Conservation (phyloP, 2,329 filamentous ascomycete genomes). For the Epichloe glyceriae region DNA sequence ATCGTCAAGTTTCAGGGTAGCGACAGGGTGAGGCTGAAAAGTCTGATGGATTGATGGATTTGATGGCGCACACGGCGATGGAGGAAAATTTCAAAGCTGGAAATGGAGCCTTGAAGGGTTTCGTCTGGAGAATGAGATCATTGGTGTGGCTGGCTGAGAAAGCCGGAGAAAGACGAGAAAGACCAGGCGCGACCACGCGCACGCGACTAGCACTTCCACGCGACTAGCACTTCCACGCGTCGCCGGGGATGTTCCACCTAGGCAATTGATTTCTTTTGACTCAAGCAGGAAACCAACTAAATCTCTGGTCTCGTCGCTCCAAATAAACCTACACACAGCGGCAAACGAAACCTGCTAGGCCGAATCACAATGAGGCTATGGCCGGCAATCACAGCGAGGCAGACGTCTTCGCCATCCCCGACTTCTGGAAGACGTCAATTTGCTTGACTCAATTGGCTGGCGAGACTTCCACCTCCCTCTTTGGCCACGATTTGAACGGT, state of each 20-base stretch:
- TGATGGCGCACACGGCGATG: background rate
- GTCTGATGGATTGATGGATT: background rate
- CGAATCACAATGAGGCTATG: constrained; percentile 15
- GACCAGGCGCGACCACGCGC: too few species aligned
- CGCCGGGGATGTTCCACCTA: too few species aligned
- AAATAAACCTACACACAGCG: too few species aligned
- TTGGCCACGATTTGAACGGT: constrained; percentile 27
- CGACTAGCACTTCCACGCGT: too few species aligned
- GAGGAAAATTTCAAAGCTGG: background rate
- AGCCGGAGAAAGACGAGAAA: too few species aligned
- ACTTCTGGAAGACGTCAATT: constrained; percentile 44
- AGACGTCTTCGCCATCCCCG: constrained; percentile 50
- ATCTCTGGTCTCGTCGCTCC: too few species aligned
- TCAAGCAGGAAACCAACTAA: too few species aligned
- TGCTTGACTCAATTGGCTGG: constrained; percentile 25
- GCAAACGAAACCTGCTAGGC: background rate
- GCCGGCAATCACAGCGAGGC: constrained; percentile 29
- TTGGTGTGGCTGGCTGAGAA: background rate
- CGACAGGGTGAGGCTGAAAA: background rate
- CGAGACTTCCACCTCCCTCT: constrained; percentile 24
- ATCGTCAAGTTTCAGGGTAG: background rate
- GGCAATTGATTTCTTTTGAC: too few species aligned
- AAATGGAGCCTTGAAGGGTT: background rate
- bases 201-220: too few species aligned
- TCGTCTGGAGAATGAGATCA: background rate